These are phyloP conservation scores for Poterioochromonas sp. DNA, from an alignment of 352 stramenopile species.

Conservation along the genomic window DNA sequence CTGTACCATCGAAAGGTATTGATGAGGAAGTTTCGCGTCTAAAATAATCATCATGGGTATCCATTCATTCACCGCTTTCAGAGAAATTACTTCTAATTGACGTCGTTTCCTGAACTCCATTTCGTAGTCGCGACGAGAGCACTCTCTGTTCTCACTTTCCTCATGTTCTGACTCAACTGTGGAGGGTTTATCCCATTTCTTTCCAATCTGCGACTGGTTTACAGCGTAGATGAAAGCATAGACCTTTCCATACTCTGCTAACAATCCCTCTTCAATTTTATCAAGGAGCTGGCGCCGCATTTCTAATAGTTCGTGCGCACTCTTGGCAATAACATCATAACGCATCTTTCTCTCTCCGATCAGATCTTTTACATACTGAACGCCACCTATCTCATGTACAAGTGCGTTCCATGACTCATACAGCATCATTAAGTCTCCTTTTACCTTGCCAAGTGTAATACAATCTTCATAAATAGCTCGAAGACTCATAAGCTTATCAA, in stretches of 20 bases:
- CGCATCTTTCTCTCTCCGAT: background rate
- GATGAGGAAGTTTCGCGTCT: background rate
- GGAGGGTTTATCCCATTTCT: background rate
- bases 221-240: background rate
- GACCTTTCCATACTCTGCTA: background rate
- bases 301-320: background rate
- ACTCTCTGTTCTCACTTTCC: background rate
- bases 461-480: background rate
- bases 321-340: background rate
- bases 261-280: background rate
- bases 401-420: background rate
- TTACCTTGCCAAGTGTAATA: background rate
- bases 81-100: background rate
- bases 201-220: background rate
- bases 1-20: background rate
- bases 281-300: background rate
- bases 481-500: background rate
- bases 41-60: background rate
- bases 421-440: background rate
- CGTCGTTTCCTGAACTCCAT: background rate
- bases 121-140: slow-evolving; percentile 2
- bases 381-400: background rate
- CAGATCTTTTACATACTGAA: slow-evolving; percentile 3
- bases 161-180: background rate
- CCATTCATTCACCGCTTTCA: background rate